phyloP scores from a whole-genome alignment of 257 asterid species.

The Verbascum thapsus region DNA sequence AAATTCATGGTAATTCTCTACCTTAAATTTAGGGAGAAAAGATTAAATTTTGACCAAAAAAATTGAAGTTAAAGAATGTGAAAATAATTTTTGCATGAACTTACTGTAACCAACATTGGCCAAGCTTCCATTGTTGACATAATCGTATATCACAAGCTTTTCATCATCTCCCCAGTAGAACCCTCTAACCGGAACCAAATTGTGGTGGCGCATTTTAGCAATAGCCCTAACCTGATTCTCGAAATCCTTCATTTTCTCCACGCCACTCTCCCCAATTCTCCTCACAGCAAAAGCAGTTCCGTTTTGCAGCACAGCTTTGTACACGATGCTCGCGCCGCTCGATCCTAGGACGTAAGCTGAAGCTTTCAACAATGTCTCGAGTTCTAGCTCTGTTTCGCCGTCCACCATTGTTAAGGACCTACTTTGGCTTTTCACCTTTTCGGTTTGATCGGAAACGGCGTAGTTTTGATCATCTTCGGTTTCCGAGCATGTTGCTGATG shows the following conservation, averaged over 20 bases:
- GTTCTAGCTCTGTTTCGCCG: slow-evolving; percentile 64
- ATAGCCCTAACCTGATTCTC: slow-evolving; percentile 65
- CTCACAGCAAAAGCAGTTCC: slow-evolving; percentile 81
- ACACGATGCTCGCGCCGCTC: slow-evolving; percentile 64
- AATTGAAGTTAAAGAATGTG: too few species aligned
- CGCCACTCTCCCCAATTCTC: slow-evolving; percentile 77
- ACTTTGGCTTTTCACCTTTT: slow-evolving; percentile 34
- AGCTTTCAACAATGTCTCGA: slow-evolving; percentile 74
- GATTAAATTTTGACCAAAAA: too few species aligned
- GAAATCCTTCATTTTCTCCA: slow-evolving; percentile 57
- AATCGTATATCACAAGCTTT: slow-evolving; percentile 83
- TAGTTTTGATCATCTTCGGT: slow-evolving; percentile 38
- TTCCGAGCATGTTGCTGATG: slow-evolving; percentile 60
- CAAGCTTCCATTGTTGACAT: slow-evolving; percentile 81
- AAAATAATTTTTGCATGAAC: slow-evolving; percentile 35
- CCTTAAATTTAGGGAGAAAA: too few species aligned
- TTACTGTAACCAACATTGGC: slow-evolving; percentile 87
- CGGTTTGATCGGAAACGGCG: slow-evolving; percentile 18
- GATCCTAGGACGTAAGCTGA: slow-evolving; percentile 91
- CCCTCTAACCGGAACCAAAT: slow-evolving; percentile 73
- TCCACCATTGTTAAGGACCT: slow-evolving; percentile 77
- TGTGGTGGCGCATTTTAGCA: slow-evolving; percentile 69
- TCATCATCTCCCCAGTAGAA: slow-evolving; percentile 91
- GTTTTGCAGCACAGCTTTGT: slow-evolving; percentile 83
- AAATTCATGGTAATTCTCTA: too few species aligned